Conservation (phyloP, 495 filamentous ascomycete species). For the Poronia punctata region DNA sequence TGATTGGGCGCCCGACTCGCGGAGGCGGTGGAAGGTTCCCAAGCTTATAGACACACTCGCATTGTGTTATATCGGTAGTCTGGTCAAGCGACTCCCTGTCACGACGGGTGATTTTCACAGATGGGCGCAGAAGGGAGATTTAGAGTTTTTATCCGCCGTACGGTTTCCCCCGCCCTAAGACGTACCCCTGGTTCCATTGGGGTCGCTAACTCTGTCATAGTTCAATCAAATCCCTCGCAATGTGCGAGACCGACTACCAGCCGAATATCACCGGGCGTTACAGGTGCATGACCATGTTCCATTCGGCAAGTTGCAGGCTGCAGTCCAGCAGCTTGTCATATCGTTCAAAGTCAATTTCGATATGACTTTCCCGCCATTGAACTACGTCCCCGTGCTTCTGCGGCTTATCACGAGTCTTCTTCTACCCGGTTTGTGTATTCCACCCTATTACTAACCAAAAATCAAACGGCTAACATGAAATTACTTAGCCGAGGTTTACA, state of each 20-base stretch:
- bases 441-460: background rate
- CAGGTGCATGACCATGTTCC: slow-evolving; percentile 45
- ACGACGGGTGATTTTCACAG: slow-evolving; percentile 37
- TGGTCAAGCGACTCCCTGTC: slow-evolving; percentile 36
- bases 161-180: too few relatives aligned
- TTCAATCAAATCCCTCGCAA: slow-evolving; percentile 52
- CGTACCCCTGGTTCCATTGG: too few relatives aligned
- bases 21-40: slow-evolving; percentile 33
- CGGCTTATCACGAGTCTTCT: slow-evolving; percentile 66
- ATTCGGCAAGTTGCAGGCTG: slow-evolving; percentile 52
- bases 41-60: slow-evolving; percentile 35
- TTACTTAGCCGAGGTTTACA: slow-evolving; percentile 69
- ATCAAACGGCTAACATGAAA: slow-evolving; percentile 11
- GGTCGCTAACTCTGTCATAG: slow-evolving; percentile 23
- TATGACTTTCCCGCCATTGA: slow-evolving; percentile 65
- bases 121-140: slow-evolving; percentile 35
- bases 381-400: slow-evolving; percentile 57
- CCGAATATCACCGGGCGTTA: slow-evolving; percentile 50
- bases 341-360: slow-evolving; percentile 60
- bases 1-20: slow-evolving; percentile 17
- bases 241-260: slow-evolving; percentile 57
- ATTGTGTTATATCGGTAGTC: slow-evolving; percentile 38
- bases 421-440: slow-evolving; percentile 59
- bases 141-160: slow-evolving; percentile 37
- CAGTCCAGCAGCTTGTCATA: slow-evolving; percentile 52